Conservation (phyloP, 2,329 filamentous ascomycete genomes). For the Simplicillium sp. region DNA sequence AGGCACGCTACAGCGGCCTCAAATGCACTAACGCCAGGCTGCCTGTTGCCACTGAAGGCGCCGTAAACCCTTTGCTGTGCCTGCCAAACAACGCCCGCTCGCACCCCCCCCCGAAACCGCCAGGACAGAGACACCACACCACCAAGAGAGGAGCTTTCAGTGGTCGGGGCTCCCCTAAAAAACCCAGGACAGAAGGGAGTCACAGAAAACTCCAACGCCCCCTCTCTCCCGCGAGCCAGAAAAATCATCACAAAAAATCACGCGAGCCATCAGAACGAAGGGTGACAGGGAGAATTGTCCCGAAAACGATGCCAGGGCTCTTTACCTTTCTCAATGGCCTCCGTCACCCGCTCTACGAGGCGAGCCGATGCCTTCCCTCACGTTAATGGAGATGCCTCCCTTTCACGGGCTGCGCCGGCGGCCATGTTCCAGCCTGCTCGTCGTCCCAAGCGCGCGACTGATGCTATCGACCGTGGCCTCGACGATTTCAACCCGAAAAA, state of each 20-base stretch:
- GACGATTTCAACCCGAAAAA: constrained; percentile 38
- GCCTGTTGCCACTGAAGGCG: no score
- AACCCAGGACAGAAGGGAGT: no score
- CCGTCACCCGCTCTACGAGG: constrained; percentile 40
- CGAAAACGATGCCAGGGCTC: constrained; percentile 27
- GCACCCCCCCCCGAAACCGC: no score
- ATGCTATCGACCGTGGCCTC: constrained; percentile 32
- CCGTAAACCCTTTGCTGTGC: no score
- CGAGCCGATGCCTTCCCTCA: constrained; percentile 36
- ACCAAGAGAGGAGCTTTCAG: no score
- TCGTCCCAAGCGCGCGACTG: constrained; percentile 39
- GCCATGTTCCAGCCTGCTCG: constrained; percentile 23
- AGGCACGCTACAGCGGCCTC: no score
- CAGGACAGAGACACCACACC: no score
- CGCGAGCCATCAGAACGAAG: background rate
- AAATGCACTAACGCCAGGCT: no score
- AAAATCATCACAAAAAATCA: background rate
- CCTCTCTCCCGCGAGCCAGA: background rate
- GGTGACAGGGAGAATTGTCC: background rate
- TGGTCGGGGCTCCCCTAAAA: no score
- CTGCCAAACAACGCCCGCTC: no score
- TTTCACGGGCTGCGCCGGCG: constrained; percentile 18
- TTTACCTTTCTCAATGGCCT: constrained; percentile 34
- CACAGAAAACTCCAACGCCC: no score
- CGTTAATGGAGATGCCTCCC: constrained; percentile 15